Evolutionary conservation across 768 basidiomycete genomes (phyloP), one percentile per base, ranked within the genome.

Genomic region (Trametes elegans): DNA sequence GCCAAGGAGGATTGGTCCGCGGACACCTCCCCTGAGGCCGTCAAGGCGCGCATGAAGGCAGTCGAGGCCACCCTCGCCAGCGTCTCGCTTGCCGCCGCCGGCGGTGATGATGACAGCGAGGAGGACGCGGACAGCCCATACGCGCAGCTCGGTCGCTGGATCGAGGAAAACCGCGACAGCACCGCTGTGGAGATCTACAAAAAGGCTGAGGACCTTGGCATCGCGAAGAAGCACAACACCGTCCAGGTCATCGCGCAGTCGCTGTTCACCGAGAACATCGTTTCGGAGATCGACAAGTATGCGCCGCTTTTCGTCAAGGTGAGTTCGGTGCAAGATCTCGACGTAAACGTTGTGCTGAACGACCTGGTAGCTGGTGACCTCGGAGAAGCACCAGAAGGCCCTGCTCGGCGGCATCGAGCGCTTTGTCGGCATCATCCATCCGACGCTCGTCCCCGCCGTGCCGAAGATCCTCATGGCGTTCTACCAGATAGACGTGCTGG

Each of bases 331-430:
- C 35, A 11, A 56, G 27, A 5, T 46, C 45, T 7, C 28, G 6
- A 6, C 49, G 16, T 42, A 16, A 5, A 13, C 39, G 34, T 3
- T 7, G 40, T 14, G 41, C 39, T 58, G 53, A 38, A n/a, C 31
- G 5, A 23, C 21, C 7, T 43, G 29, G 13, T 53, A 95, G 92
- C 81, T 95, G 80, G 85, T 90, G 44, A 87, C 87, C 0, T 87
- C 88, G 2, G 96, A 98, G 77, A 98, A 94, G 71, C 91, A 96
- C 64, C 93, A 97, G 71, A 99, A 98, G 72, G 78, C 94, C 0
- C 75, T 99, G 27, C 79, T 98, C 7, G 97, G 97, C 24, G 97
- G 97, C 48, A 74, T 98, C 44, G 97, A 99, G 68, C 88, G 91
- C 16, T 77, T 86, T 52, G 83, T 90, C 46, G 96, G 92, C 44